Conservation (phyloP, 805 yeast genomes). For the Allodekkera sacchari region DNA sequence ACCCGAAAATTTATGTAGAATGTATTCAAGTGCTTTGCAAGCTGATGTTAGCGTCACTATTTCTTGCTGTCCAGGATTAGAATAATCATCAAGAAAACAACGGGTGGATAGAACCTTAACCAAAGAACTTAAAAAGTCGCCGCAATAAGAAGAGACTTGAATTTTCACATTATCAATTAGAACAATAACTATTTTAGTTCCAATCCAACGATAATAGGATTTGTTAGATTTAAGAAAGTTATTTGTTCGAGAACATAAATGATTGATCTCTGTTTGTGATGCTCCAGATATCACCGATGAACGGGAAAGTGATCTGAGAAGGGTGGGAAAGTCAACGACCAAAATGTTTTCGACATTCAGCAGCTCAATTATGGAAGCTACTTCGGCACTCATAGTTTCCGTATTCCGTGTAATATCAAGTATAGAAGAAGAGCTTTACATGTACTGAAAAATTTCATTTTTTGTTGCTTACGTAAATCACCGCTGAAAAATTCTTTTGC, state of each 20-base stretch:
- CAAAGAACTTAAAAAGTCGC: conserved; percentile 30
- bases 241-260: conserved; percentile 35
- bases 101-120: conserved; percentile 33
- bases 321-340: conserved; percentile 14
- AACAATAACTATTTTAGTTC: conserved; percentile 43
- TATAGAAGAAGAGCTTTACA: not conserved
- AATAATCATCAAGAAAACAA: conserved; percentile 26
- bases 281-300: conserved; percentile 29
- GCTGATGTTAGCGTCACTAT: conserved; percentile 24
- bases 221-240: conserved; percentile 38
- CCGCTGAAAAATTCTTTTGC: too few relatives aligned
- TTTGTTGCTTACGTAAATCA: too few relatives aligned
- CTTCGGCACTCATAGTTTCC: conserved; percentile 2
- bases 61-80: conserved; percentile 17
- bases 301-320: conserved; percentile 18
- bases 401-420: not conserved
- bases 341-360: conserved; percentile 18
- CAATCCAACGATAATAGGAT: conserved; percentile 49
- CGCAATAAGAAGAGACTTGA: conserved; percentile 34
- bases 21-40: conserved; percentile 32
- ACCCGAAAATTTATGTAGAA: conserved; percentile 51
- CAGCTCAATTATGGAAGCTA: conserved; percentile 19
- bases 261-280: conserved; percentile 42
- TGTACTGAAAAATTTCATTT: conserved; percentile 3
- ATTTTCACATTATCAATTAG: conserved; percentile 27